phyloP scores from a whole-genome alignment of 2,329 filamentous ascomycete genomes.

The Diaporthe batatas region DNA sequence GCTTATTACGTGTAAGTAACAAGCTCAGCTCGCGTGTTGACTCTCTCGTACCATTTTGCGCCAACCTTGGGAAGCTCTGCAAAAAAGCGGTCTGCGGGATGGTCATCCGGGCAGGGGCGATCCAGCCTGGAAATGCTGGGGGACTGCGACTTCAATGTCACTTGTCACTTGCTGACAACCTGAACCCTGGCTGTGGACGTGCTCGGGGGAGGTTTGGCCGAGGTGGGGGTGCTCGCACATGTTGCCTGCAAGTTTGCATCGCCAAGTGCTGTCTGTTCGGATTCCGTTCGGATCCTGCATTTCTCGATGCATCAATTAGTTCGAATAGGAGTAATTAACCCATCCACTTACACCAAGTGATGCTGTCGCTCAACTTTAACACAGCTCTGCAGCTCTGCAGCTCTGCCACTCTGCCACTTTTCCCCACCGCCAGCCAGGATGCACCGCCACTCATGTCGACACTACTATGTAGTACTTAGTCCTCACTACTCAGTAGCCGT shows the following conservation, averaged over 20 bases:
- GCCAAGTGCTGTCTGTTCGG: too few species aligned
- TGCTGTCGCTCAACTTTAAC: too few species aligned
- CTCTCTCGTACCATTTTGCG: conserved; percentile 14
- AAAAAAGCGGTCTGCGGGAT: conserved; percentile 28
- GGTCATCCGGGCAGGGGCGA: conserved; percentile 15
- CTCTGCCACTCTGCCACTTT: too few species aligned
- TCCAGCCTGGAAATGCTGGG: background rate
- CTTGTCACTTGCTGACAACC: background rate
- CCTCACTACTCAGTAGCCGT: background rate
- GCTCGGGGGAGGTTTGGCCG: conserved; percentile 23
- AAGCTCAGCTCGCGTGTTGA: background rate
- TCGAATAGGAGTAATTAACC: too few species aligned
- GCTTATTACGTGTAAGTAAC: too few species aligned
- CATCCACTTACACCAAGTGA: too few species aligned
- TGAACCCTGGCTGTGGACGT: conserved; percentile 10
- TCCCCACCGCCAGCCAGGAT: background rate
- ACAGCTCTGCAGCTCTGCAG: too few species aligned
- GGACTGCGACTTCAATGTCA: background rate
- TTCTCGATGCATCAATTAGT: too few species aligned
- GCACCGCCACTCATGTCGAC: background rate
- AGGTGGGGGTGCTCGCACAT: background rate
- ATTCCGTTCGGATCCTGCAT: too few species aligned
- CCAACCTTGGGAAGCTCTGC: background rate
- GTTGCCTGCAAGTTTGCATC: background rate
- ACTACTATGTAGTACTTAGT: too few species aligned